Percentiles rank a stretch among this genome's conserved stretches.
These are phyloP conservation scores for Diaporthe batatas DNA, from an alignment of 2,329 filamentous ascomycete genomes.

Conservation along the genomic window DNA sequence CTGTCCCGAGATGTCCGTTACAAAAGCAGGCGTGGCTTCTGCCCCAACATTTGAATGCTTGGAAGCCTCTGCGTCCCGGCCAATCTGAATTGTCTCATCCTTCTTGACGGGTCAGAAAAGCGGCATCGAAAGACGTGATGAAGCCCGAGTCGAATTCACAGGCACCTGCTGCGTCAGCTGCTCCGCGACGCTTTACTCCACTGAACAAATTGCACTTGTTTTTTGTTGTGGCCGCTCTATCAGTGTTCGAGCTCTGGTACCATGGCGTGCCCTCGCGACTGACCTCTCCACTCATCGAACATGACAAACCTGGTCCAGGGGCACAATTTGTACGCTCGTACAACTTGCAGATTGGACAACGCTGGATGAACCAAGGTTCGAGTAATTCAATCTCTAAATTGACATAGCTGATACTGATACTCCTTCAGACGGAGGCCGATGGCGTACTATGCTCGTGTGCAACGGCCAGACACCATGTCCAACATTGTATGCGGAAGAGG, in stretches of 20 bases:
- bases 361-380: conserved; percentile 35
- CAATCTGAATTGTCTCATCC: background rate
- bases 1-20: background rate
- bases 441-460: conserved; percentile 43
- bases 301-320: background rate
- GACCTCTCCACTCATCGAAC: background rate
- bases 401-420: conserved; percentile 1
- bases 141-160: background rate
- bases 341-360: background rate
- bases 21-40: conserved; percentile 24
- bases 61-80: background rate
- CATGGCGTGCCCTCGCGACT: conserved; percentile 2
- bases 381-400: background rate
- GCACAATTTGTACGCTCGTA: conserved; percentile 19
- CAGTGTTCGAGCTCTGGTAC: conserved; percentile 12
- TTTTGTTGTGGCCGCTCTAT: background rate
- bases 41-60: background rate
- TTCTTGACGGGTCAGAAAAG: background rate
- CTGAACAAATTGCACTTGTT: background rate
- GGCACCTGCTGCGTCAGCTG: no score
- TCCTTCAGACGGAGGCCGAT: conserved; percentile 40
- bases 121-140: background rate
- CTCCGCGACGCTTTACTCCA: background rate
- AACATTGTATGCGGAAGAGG: conserved; percentile 41
- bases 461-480: conserved; percentile 43